Base-by-base conservation (phyloP, 1,284 basidiomycete species). In the Moesziomyces antarcticus region DNA sequence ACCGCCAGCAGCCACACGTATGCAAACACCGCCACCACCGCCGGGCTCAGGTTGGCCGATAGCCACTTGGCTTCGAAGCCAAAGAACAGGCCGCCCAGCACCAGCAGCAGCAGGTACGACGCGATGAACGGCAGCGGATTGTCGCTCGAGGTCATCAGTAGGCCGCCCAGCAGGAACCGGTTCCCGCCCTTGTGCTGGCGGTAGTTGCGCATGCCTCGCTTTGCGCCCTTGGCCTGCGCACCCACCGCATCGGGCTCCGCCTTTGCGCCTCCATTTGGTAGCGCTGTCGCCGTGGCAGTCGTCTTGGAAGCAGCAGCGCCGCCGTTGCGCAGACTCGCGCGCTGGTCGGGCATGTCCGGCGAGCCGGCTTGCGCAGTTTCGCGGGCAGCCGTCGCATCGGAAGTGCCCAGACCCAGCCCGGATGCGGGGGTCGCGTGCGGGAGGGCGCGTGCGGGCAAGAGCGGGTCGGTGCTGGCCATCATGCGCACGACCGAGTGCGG, bases 21-120 rank as follows among this genome's bases (percentile, higher is more conserved):
- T 2, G 62, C 53, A 43, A 79, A 77, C 18, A 83, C 22, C 25
- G 79, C 69, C 10, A 78, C 49, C 14, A 75, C 41, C 24, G 79
- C 80, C 4, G 78, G 73, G 20, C 70, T 74, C 43, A 83, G 60
- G 30, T 73, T 59, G 25, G n/a, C 18, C 40, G 73, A 71, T 6
- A 79, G 51, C 65, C 65, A 84, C 14, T 56, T 56, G 10, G 76
- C 77, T 51, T 80, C 79, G 45, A 79, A 84, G 44, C 68, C 79
- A 40, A 74, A 63, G 56, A 79, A 84, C 5, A 83, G 65, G 0
- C 72, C 77, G 9, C 78, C 79, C 37, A 78, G 69, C 5, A 52
- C 73, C 1, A 82, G 50, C 22, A 81, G 50, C 0, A 82, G 41
- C 3, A 56, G 35, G 21, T 76, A 56, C 42, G 70, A 69, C 20